phyloP scores from a whole-genome alignment of 345 rosid genomes.

The Brassica cretica region DNA sequence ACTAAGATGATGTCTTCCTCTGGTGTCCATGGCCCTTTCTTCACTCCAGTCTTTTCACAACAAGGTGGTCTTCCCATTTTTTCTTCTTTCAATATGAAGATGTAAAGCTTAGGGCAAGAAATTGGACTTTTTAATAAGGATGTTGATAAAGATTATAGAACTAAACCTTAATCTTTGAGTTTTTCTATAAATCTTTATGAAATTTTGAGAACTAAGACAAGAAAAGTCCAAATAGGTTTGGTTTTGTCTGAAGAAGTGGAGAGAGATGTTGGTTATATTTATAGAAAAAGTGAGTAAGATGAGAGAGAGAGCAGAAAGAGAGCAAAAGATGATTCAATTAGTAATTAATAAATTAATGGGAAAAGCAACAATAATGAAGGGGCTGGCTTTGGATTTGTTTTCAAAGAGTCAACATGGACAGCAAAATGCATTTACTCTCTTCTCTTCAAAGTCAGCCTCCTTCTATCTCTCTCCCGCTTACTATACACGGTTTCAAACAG shows the following conservation, averaged over 20 bases:
- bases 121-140: neutral
- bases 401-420: conserved; percentile 66
- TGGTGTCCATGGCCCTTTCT: conserved; percentile 99
- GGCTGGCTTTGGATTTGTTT: conserved; percentile 37
- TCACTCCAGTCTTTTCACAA: conserved; percentile 87
- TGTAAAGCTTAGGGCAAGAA: neutral
- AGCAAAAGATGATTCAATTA: conserved; percentile 21
- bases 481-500: conserved; percentile 37
- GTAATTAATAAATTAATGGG: conserved; percentile 29
- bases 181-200: neutral
- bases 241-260: conserved; percentile 34
- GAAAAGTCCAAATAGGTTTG: conserved; percentile 17
- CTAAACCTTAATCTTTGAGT: conserved; percentile 3
- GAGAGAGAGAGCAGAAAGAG: neutral
- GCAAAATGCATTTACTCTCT: conserved; percentile 69
- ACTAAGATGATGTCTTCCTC: conserved; percentile 95
- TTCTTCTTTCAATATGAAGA: neutral
- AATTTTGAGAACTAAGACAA: conserved; percentile 24
- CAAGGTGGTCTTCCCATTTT: conserved; percentile 94
- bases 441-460: conserved; percentile 58
- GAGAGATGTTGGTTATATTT: conserved; percentile 43
- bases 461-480: conserved; percentile 21
- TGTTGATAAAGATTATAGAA: neutral
- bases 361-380: conserved; percentile 42
- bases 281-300: conserved; percentile 39